Percentiles rank a stretch among this genome's conserved stretches.
phyloP scores from a whole-genome alignment of 1,284 basidiomycete species.

The Ustilago cynodontis region DNA sequence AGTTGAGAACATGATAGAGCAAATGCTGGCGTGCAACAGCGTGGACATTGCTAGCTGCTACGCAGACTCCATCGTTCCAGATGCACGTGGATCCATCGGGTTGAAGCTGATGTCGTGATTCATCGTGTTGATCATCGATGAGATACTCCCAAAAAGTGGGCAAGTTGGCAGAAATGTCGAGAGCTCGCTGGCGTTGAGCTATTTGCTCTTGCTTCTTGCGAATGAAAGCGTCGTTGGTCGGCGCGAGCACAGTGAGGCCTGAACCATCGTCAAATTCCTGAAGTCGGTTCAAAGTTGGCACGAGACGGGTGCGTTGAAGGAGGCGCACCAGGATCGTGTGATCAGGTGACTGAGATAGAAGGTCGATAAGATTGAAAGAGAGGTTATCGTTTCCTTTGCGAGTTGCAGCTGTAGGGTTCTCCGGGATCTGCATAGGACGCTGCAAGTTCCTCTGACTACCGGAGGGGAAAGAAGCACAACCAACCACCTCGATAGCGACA shows the following conservation, averaged over 20 bases:
- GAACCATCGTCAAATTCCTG: constrained; percentile 71
- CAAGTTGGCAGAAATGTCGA: background rate
- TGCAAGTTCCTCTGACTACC: constrained; percentile 7
- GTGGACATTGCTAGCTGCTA: constrained; percentile 77
- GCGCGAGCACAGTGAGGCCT: constrained; percentile 88
- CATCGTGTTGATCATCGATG: constrained; percentile 12
- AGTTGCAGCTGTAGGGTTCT: constrained; percentile 3
- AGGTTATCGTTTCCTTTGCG: constrained; percentile 26
- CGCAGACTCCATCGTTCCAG: constrained; percentile 30
- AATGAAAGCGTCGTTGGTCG: constrained; percentile 77
- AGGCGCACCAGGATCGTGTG: constrained; percentile 83
- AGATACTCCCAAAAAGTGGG: constrained; percentile 39
- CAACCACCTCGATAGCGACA: constrained; percentile 2
- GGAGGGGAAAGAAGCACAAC: background rate
- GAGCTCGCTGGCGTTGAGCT: constrained; percentile 3
- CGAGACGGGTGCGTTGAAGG: constrained; percentile 85
- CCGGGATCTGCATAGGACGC: constrained; percentile 21
- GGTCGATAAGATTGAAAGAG: constrained; percentile 79
- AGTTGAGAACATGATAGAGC: constrained; percentile 94
- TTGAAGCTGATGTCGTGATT: background rate
- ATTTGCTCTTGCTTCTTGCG: constrained; percentile 41
- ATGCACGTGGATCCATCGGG: constrained; percentile 13
- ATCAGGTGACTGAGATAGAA: constrained; percentile 80
- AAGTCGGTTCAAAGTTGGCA: constrained; percentile 90
- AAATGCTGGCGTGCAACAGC: constrained; percentile 87